Base-by-base conservation (phyloP, 345 rosid species). In the Aethionema arabicum region DNA sequence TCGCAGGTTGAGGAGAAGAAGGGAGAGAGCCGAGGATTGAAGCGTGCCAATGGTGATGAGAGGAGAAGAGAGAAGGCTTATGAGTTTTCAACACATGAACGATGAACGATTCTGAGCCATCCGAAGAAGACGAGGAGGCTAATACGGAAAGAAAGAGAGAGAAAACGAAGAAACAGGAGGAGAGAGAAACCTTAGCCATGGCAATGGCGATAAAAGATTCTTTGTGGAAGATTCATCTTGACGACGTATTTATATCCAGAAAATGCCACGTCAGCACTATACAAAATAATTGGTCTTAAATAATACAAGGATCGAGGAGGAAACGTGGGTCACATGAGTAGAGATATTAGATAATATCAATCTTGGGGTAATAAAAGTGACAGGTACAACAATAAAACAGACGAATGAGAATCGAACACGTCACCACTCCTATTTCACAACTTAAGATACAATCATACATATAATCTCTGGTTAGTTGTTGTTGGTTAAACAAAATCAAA, bases 21-120 rank as follows among this genome's bases (percentile, higher is more conserved):
- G 90, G 89, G 9, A 84, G 83, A 39, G 95, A 77, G 3, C 13
- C 73, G 76, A 88, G 48, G 74, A 84, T 72, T 70, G 88, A 74
- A 63, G 71, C 4, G 79, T 88, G 82, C 95, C 95, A 91, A 52
- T 84, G 80, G 40, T 27, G 73, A 68, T 77, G 82, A 31, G 87
- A 69, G 67, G 83, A 53, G 74, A 83, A 86, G 63, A 75, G 78
- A 32, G 90, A 4, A 0, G 98, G 96, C 77, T 78, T 90, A 53
- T 78, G 84, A 15, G 91, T 64, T 47, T 69, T 63, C 0, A 85
- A 80, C 10, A 80, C 82, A 56, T 85, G 85, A 72, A 87, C 61
- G 71, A 90, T 84, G 81, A 82, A 90, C 32, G 75, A 64, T 12
- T 78, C 75, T 11, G 69, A 69, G 39, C 29, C 36, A 66, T 75